These are phyloP conservation scores for Aspergillus amoenus DNA, from an alignment of 2,329 filamentous ascomycete species.

Conservation along the genomic window DNA sequence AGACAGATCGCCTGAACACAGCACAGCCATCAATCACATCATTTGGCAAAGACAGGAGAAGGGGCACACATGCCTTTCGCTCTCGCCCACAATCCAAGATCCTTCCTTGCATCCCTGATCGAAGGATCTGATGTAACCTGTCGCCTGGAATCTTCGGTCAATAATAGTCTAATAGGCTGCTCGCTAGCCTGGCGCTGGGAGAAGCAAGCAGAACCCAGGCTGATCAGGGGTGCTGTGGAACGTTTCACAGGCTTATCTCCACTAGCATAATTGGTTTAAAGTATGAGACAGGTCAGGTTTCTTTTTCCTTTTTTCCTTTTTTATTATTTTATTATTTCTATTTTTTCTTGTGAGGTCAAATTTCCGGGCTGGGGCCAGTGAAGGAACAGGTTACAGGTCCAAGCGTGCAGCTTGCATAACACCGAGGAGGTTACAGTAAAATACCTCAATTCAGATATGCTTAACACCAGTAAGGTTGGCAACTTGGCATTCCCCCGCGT, in stretches of 20 bases:
- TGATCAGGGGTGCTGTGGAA: constrained; percentile 26
- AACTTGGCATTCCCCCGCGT: constrained; percentile 26
- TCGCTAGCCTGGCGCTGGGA: too few species aligned
- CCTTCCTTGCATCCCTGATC: background rate
- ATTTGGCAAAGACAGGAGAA: background rate
- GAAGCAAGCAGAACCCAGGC: background rate
- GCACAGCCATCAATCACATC: background rate
- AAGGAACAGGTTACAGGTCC: background rate
- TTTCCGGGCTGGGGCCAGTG: background rate
- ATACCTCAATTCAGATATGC: constrained; percentile 26
- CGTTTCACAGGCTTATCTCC: constrained; percentile 40
- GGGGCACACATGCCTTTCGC: background rate
- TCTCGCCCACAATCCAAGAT: background rate
- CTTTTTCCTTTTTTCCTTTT: background rate
- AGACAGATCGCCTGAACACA: constrained; percentile 10
- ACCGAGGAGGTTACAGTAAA: background rate
- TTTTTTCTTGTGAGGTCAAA: background rate
- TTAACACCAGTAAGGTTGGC: constrained; percentile 42
- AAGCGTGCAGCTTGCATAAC: background rate
- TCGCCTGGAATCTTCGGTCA: background rate
- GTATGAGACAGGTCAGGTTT: constrained; percentile 16
- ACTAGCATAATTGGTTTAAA: constrained; percentile 35
- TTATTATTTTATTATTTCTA: background rate
- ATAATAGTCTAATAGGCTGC: too few species aligned
- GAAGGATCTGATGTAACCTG: background rate